These are phyloP conservation scores for Pythium chondricola DNA, from an alignment of 352 stramenopile genomes.

Conservation along the genomic window DNA sequence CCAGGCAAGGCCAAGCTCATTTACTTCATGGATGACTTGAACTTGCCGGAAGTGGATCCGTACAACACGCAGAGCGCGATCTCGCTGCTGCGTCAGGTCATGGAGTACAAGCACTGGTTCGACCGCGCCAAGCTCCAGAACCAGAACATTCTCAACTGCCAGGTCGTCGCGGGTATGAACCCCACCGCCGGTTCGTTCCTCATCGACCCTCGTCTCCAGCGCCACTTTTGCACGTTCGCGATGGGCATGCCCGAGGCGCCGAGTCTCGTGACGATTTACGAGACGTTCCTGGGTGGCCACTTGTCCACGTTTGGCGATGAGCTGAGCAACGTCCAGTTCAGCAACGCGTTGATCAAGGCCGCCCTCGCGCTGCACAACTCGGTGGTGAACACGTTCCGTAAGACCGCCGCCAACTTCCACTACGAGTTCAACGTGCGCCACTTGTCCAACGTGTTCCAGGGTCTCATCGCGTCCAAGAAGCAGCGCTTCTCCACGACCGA, in stretches of 20 bases:
- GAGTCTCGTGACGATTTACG: conserved; percentile 94
- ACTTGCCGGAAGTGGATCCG: conserved; percentile 92
- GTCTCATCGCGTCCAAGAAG: conserved; percentile 91
- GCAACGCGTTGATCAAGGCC: conserved; percentile 90
- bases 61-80: conserved; percentile 96
- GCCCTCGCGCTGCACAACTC: conserved; percentile 89
- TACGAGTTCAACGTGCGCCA: conserved; percentile 98
- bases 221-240: conserved; percentile 95
- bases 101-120: conserved; percentile 94
- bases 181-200: conserved; percentile 93
- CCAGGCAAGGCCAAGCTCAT: conserved; percentile 91
- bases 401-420: conserved; percentile 95
- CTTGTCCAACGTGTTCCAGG: conserved; percentile 95
- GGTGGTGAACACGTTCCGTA: conserved; percentile 90
- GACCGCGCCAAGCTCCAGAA: conserved; percentile 91
- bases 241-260: conserved; percentile 92
- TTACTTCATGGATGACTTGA: conserved; percentile 97
- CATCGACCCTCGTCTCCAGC: conserved; percentile 91
- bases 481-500: conserved; percentile 87
- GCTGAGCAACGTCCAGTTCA: conserved; percentile 81
- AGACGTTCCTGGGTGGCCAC: conserved; percentile 94
- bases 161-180: conserved; percentile 96
- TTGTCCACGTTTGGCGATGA: conserved; percentile 89
- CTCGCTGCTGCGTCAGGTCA: conserved; percentile 91
- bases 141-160: conserved; percentile 93